These are phyloP conservation scores for Tremellales sp. DNA, from an alignment of 1,284 basidiomycete species.

Conservation along the genomic window DNA sequence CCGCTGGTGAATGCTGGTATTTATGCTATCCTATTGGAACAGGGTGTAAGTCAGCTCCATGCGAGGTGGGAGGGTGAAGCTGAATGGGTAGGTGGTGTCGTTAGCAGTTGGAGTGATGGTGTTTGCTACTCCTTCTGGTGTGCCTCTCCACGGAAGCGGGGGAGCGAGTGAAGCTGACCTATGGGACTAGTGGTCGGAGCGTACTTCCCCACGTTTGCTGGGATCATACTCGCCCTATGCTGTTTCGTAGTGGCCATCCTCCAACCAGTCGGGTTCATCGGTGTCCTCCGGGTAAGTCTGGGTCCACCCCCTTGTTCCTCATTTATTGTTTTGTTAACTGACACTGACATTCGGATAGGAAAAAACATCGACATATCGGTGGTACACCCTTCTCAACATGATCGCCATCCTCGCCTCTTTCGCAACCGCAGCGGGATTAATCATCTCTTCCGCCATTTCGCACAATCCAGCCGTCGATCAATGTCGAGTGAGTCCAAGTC, in stretches of 20 bases:
- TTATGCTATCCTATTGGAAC: constrained; percentile 71
- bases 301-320: not conserved
- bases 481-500: constrained; percentile 63
- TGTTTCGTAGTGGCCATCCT: constrained; percentile 67
- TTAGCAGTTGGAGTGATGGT: constrained; percentile 71
- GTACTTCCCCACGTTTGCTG: constrained; percentile 66
- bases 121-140: constrained; percentile 62
- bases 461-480: constrained; percentile 65
- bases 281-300: constrained; percentile 63
- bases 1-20: constrained; percentile 82
- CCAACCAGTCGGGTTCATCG: constrained; percentile 76
- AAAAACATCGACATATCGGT: constrained; percentile 66
- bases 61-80: not conserved
- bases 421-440: constrained; percentile 71
- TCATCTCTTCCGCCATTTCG: constrained; percentile 66
- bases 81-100: constrained; percentile 51
- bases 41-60: constrained; percentile 52
- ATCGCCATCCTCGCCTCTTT: constrained; percentile 61
- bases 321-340: not conserved
- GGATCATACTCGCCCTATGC: constrained; percentile 67
- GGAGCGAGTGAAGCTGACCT: not conserved
- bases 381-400: constrained; percentile 68
- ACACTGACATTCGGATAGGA: constrained; percentile 54
- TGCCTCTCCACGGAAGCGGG: constrained; percentile 5
- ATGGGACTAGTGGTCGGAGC: constrained; percentile 78